These are phyloP conservation scores for Aurantiochytrium sp. DNA, from an alignment of 108 stramenopile genomes.

Conservation along the genomic window DNA sequence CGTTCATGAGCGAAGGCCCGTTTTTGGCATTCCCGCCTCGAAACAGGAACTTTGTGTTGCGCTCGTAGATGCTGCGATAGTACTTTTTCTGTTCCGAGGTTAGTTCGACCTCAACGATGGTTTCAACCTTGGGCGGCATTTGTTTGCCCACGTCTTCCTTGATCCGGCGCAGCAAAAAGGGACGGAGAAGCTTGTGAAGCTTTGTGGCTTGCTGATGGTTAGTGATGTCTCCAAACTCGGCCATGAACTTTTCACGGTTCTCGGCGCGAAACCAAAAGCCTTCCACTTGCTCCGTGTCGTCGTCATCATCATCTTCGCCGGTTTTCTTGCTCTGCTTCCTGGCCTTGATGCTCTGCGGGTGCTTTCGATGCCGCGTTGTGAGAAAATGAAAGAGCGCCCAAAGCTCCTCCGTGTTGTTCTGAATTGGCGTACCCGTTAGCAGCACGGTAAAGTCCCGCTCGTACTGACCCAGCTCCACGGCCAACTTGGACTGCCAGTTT, in stretches of 20 bases:
- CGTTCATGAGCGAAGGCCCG: slow-evolving; percentile 25
- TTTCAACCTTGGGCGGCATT: slow-evolving; percentile 91
- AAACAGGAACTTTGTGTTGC: slow-evolving; percentile 68
- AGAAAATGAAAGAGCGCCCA: slow-evolving; percentile 59
- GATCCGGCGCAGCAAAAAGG: slow-evolving; percentile 85
- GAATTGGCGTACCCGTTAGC: slow-evolving; percentile 94
- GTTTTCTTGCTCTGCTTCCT: background rate
- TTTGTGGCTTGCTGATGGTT: slow-evolving; percentile 76
- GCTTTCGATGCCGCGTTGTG: background rate
- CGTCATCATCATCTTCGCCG: background rate
- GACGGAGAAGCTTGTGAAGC: slow-evolving; percentile 77
- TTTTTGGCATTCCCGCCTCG: slow-evolving; percentile 16
- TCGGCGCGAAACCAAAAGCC: background rate
- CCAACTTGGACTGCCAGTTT: slow-evolving; percentile 54
- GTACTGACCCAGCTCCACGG: background rate
- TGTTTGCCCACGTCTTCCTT: slow-evolving; percentile 96
- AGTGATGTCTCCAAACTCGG: slow-evolving; percentile 68
- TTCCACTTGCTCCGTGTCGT: background rate
- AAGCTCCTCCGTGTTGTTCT: slow-evolving; percentile 88
- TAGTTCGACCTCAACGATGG: slow-evolving; percentile 84
- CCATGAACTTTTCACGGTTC: slow-evolving; percentile 36
- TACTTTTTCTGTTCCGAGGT: slow-evolving; percentile 91
- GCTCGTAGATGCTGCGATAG: slow-evolving; percentile 93
- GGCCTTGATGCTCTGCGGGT: background rate
- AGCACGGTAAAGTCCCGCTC: slow-evolving; percentile 68